These are phyloP conservation scores for Setaria viridis DNA, from an alignment of 202 grass and related monocot genomes.

Conservation along the genomic window DNA sequence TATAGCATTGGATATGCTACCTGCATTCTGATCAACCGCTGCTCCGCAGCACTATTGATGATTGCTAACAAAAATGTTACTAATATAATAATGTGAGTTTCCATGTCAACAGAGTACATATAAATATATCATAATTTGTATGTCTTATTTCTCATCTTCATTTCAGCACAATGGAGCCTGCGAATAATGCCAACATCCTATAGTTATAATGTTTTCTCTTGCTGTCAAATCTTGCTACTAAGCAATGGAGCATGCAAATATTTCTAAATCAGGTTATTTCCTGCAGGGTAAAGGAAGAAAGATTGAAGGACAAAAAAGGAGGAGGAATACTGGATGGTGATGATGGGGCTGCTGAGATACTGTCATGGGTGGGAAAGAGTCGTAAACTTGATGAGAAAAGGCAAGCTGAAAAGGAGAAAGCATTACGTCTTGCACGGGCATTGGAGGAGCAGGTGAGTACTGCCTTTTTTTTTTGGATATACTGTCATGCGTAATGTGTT, in stretches of 20 bases:
- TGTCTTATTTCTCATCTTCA: not conserved
- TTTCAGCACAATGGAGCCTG: not conserved
- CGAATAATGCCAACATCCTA: not conserved
- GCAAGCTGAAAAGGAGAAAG: slow-evolving; percentile 78
- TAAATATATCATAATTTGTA: not conserved
- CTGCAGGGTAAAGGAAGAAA: slow-evolving; percentile 89
- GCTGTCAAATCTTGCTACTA: slow-evolving; percentile 27
- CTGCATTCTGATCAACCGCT: slow-evolving; percentile 8
- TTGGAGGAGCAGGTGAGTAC: slow-evolving; percentile 85
- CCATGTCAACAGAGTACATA: not conserved
- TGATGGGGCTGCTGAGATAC: slow-evolving; percentile 66
- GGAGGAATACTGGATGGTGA: slow-evolving; percentile 64
- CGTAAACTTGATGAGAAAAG: slow-evolving; percentile 81
- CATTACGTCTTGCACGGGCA: slow-evolving; percentile 72
- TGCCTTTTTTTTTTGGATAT: slow-evolving; percentile 36
- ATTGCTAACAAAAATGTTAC: not conserved
- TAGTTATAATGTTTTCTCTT: slow-evolving; percentile 4
- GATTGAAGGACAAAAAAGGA: slow-evolving; percentile 71
- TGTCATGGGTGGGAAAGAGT: slow-evolving; percentile 88
- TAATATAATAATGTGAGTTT: not conserved
- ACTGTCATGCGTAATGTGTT: slow-evolving; percentile 13
- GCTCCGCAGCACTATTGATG: not conserved
- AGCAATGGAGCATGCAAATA: slow-evolving; percentile 49
- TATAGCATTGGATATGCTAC: not conserved
- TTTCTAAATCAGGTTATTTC: slow-evolving; percentile 63